Conservation (phyloP, 257 asterid genomes). For the Ocimum tenuiflorum region DNA sequence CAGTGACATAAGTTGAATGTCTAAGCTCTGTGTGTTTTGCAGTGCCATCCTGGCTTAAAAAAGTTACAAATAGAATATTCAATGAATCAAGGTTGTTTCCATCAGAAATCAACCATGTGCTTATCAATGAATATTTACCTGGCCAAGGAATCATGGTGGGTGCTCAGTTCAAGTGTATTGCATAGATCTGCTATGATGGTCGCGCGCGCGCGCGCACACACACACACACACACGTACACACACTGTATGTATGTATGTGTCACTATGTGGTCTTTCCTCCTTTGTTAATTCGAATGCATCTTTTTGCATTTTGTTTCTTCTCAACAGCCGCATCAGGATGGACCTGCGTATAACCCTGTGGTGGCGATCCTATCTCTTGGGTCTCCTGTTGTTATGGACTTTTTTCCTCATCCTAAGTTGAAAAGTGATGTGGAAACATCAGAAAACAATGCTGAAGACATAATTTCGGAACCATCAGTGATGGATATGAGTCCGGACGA, state of each 20-base stretch:
- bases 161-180: background rate
- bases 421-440: slow-evolving; percentile 19
- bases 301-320: slow-evolving; percentile 12
- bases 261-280: background rate
- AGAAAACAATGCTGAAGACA: slow-evolving; percentile 20
- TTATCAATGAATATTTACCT: slow-evolving; percentile 83
- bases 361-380: slow-evolving; percentile 94
- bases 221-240: too few relatives aligned
- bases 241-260: background rate
- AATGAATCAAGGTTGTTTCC: slow-evolving; percentile 64
- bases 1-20: background rate
- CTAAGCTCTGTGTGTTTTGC: slow-evolving; percentile 30
- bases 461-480: slow-evolving; percentile 14
- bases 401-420: slow-evolving; percentile 61
- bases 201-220: too few relatives aligned
- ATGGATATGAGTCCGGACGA: slow-evolving; percentile 20
- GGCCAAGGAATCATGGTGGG: slow-evolving; percentile 91
- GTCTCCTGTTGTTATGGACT: slow-evolving; percentile 81
- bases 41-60: slow-evolving; percentile 86
- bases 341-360: slow-evolving; percentile 83
- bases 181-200: background rate
- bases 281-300: background rate
- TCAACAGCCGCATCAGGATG: slow-evolving; percentile 88
- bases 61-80: slow-evolving; percentile 47
- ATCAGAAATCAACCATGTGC: slow-evolving; percentile 83